These are phyloP conservation scores for Solanum microdontum DNA, from an alignment of 257 asterid genomes.

Conservation along the genomic window DNA sequence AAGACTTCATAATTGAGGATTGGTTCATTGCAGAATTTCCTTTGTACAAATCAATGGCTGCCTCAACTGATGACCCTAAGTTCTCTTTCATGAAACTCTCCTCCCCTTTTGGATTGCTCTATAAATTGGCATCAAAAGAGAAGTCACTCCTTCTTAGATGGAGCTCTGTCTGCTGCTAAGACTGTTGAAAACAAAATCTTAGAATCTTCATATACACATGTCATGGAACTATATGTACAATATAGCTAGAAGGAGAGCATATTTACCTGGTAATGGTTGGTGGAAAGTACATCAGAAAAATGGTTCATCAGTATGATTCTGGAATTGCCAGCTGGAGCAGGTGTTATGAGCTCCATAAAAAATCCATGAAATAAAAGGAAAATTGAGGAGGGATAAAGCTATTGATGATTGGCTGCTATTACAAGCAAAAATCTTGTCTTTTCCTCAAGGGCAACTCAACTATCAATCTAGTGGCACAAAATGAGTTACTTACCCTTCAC, in stretches of 20 bases:
- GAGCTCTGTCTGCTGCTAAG: background rate
- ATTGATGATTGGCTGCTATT: conserved; percentile 44
- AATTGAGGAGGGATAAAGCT: conserved; percentile 13
- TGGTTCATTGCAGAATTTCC: conserved; percentile 23
- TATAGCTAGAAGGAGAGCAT: background rate
- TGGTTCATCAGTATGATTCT: background rate
- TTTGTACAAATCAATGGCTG: conserved; percentile 27
- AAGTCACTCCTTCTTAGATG: background rate
- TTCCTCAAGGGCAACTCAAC: background rate
- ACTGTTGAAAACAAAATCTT: background rate
- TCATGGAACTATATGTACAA: background rate
- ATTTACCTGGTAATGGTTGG: background rate
- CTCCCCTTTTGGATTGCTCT: conserved; percentile 7
- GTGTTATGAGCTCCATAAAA: background rate
- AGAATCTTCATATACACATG: background rate
- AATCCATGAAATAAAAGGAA: background rate
- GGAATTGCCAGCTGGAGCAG: background rate
- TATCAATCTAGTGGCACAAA: background rate
- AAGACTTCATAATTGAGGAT: conserved; percentile 5
- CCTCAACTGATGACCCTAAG: conserved; percentile 28
- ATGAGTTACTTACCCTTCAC: background rate
- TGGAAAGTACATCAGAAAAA: background rate
- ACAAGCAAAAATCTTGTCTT: conserved; percentile 40
- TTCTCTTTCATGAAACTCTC: conserved; percentile 14
- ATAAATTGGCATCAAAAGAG: background rate